Percentiles rank a stretch among this genome's conserved stretches.
Conservation (phyloP, 371 early-diverging fungal species). For the Haplosporangium sp. region DNA sequence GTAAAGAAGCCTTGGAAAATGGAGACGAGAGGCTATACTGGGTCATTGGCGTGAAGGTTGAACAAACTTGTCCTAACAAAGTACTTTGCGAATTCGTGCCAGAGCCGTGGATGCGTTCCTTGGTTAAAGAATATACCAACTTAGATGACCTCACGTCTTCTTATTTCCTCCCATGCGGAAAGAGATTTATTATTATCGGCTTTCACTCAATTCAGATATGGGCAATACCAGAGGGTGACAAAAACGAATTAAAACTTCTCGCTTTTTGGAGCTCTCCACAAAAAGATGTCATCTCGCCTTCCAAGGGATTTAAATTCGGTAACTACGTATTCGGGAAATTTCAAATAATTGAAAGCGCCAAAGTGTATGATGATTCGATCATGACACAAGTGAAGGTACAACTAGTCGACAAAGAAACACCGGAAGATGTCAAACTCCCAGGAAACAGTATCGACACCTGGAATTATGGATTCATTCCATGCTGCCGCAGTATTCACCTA, state of each 20-base stretch:
- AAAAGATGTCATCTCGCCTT: background rate
- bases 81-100: slow-evolving; percentile 41
- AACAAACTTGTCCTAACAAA: background rate
- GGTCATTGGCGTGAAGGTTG: slow-evolving; percentile 31
- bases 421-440: slow-evolving; percentile 17
- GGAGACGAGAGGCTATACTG: slow-evolving; percentile 40
- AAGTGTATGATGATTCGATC: background rate
- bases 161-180: slow-evolving; percentile 27
- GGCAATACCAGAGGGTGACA: slow-evolving; percentile 25
- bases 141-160: slow-evolving; percentile 18
- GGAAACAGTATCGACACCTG: slow-evolving; percentile 16
- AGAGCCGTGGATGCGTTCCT: slow-evolving; percentile 46
- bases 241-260: slow-evolving; percentile 23
- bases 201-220: slow-evolving; percentile 40
- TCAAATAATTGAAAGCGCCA: background rate
- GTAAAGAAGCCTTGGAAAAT: slow-evolving; percentile 3
- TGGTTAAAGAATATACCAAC: slow-evolving; percentile 14
- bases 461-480: slow-evolving; percentile 15
- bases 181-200: slow-evolving; percentile 38
- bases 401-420: background rate
- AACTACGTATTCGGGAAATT: background rate
- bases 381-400: background rate
- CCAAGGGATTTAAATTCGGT: no score
- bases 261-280: slow-evolving; percentile 43
- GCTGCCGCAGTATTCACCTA: slow-evolving; percentile 41